These are phyloP conservation scores for Salix viminalis DNA, from an alignment of 345 rosid species.

Conservation along the genomic window DNA sequence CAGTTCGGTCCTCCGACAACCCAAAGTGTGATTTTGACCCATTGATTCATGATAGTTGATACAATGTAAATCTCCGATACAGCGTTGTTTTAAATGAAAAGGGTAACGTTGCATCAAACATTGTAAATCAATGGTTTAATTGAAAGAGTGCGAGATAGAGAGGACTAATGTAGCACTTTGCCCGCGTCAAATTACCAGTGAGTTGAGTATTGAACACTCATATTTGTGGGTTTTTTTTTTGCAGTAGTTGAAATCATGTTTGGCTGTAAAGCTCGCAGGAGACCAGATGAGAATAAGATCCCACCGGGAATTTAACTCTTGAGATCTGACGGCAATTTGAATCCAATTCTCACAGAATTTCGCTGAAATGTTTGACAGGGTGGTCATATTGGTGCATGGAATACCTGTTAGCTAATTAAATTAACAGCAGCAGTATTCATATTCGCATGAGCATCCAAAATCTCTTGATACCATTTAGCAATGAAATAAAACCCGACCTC, in stretches of 20 bases:
- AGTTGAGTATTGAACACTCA: neutral
- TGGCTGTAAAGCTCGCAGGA: slow-evolving; percentile 27
- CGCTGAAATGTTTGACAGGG: slow-evolving; percentile 13
- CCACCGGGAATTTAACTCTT: slow-evolving; percentile 24
- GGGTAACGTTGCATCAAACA: too few relatives aligned
- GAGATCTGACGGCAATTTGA: slow-evolving; percentile 29
- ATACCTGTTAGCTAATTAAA: neutral
- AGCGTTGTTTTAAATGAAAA: neutral
- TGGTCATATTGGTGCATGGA: slow-evolving; percentile 10
- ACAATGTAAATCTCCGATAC: neutral
- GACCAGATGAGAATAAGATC: slow-evolving; percentile 37
- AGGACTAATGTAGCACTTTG: neutral
- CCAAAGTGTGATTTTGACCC: neutral
- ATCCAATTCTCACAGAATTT: slow-evolving; percentile 19
- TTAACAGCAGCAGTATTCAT: neutral
- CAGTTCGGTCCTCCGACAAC: neutral
- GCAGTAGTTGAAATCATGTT: slow-evolving; percentile 7
- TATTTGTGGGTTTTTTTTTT: neutral
- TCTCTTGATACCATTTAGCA: slow-evolving; percentile 2
- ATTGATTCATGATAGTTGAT: neutral
- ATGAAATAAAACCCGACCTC: slow-evolving; percentile 1
- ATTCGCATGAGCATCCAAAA: slow-evolving; percentile 4
- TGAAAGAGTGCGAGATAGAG: neutral
- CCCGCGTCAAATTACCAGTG: neutral
- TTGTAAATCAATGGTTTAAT: neutral